Evolutionary conservation across 179 eudicot genomes (phyloP), one percentile per base, ranked within the genome.

Genomic region (Vitellaria paradoxa): DNA sequence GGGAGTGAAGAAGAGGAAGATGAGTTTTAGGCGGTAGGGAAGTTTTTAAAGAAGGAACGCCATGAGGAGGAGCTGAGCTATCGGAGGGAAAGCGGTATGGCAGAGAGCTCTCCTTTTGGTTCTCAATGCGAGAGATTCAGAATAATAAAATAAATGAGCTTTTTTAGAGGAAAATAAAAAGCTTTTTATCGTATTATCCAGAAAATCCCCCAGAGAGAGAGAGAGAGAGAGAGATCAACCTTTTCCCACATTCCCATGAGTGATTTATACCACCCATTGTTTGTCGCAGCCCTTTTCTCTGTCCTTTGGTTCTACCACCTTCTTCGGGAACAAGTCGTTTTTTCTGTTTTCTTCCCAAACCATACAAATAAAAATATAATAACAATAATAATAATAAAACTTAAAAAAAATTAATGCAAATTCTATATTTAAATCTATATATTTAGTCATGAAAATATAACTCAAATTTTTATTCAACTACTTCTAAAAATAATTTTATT

Each of bases 81-180:
- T n/a, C 46, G 9, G 18, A 7, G 8, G 24, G 21, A 53, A 71
- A 18, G 21, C 59, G 10, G 60, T 14, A 37, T 1, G 17, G 21
- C 14, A 21, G 75, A 53, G 30, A 24, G 30, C 65, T 61, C 50
- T 56, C 12, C 56, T 71, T 18, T 61, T 30, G 75, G 75, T 26
- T 37, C 64, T 56, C 24, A 56, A 72, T 2, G 37, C 1, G 75
- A 30, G 75, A 72, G 75, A 72, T 72, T n/a, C 18, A 10, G 75
- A 57, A 61, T 72, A 72, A 56, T 52, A 52, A 9, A 20, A 69
- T 24, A 59, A 59, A 59, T 53, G 14, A 3, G 12, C 14, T 11
- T 53, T 53, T 17, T 64, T 64, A 40, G 42, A 64, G 45, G 2
- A 37, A 59, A 59, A 5, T 13, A 59, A 59, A 17, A 59, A 17